Conservation (phyloP, 805 yeast species). For the Spathaspora sp. region DNA sequence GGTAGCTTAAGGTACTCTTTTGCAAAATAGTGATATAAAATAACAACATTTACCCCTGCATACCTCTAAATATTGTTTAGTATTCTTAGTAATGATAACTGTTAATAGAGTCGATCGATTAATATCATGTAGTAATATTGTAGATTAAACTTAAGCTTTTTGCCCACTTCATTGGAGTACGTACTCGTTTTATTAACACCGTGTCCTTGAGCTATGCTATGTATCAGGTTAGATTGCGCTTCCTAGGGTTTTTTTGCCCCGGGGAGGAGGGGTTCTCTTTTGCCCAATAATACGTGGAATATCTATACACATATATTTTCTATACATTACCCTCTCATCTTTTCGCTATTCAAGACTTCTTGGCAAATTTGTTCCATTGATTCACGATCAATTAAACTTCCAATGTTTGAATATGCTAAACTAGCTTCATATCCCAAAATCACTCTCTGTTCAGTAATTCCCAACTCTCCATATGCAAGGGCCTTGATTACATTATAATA, state of each 20-base stretch:
- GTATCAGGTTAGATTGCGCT: neutral
- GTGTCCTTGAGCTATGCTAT: neutral
- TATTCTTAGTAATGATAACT: neutral
- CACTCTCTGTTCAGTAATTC: constrained; percentile 79
- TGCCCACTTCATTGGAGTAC: no score
- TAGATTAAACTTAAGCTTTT: neutral
- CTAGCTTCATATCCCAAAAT: constrained; percentile 86
- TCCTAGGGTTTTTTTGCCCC: no score
- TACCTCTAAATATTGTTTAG: neutral
- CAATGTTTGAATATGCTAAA: constrained; percentile 65
- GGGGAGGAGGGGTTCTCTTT: no score
- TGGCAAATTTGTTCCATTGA: constrained; percentile 70
- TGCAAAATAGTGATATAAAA: neutral
- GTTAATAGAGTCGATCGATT: neutral
- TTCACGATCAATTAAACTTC: constrained; percentile 69
- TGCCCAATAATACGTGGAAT: no score
- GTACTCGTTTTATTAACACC: no score
- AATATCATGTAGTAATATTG: neutral
- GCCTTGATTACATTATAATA: constrained; percentile 83
- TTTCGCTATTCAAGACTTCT: constrained; percentile 67
- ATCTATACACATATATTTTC: neutral
- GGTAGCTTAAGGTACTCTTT: neutral
- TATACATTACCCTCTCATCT: constrained; percentile 57
- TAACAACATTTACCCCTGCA: neutral
- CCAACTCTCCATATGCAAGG: constrained; percentile 78